Evolutionary conservation across 2,329 filamentous ascomycete species (phyloP).

Genomic region (Pseudogymnoascus sp.): DNA sequence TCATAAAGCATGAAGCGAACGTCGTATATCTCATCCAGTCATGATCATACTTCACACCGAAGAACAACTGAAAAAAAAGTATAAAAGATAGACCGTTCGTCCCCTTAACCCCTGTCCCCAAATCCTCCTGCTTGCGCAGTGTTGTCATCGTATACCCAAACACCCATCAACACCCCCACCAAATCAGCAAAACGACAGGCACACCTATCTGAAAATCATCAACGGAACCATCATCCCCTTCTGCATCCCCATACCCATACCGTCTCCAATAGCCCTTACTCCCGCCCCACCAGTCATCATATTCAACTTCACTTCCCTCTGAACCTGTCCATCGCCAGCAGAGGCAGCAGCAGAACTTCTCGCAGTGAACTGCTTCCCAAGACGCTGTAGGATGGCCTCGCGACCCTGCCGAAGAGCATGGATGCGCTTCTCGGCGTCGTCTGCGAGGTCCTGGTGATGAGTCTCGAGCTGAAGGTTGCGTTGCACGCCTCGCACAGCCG

Average conservation of each 20-base stretch:
- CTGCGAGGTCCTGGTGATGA: constrained; percentile 47
- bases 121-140: constrained; percentile 1
- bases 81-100: background rate
- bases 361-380: constrained; percentile 44
- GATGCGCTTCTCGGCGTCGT: constrained; percentile 48
- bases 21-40: background rate
- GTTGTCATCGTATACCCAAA: background rate
- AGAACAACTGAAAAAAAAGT: background rate
- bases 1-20: constrained; percentile 8
- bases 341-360: constrained; percentile 12
- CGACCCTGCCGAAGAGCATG: constrained; percentile 52
- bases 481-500: constrained; percentile 49
- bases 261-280: background rate
- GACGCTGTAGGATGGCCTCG: constrained; percentile 52
- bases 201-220: constrained; percentile 7
- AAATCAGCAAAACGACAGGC: background rate
- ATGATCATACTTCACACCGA: background rate
- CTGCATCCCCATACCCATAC: background rate
- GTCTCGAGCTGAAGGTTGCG: constrained; percentile 52
- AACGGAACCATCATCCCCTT: constrained; percentile 6
- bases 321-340: background rate
- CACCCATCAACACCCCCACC: background rate
- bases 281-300: constrained; percentile 1
- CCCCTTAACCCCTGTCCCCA: background rate
- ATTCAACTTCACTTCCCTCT: background rate